Conservation (phyloP, 1,284 basidiomycete genomes). For the Volvariella surrecta region DNA sequence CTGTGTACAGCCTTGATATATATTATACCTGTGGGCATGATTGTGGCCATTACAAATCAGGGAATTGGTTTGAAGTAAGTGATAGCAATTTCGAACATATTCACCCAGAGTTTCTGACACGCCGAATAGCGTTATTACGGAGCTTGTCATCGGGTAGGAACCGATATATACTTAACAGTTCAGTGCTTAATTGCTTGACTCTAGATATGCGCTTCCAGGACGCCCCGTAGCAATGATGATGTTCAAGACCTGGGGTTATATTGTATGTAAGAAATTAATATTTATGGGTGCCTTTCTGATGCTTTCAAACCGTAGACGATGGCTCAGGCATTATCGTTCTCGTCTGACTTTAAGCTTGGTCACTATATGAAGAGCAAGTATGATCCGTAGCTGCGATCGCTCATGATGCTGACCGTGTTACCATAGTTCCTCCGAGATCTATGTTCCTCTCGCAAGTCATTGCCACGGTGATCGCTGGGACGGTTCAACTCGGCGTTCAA, state of each 20-base stretch:
- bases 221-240: conserved; percentile 53
- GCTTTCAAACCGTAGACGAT: conserved; percentile 15
- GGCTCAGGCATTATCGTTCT: conserved; percentile 37
- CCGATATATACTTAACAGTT: not conserved
- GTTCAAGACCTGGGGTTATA: conserved; percentile 42
- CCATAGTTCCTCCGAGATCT: conserved; percentile 29
- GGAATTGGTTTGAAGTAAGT: conserved; percentile 44
- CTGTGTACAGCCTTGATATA: conserved; percentile 37
- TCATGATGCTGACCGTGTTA: not conserved
- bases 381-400: not conserved
- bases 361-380: conserved; percentile 58
- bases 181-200: conserved; percentile 1
- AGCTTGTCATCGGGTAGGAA: conserved; percentile 35
- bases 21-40: conserved; percentile 58
- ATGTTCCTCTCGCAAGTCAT: conserved; percentile 56
- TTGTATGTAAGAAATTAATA: conserved; percentile 13
- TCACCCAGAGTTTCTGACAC: conserved; percentile 17
- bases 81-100: conserved; percentile 12
- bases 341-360: conserved; percentile 60
- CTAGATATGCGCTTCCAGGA: conserved; percentile 34
- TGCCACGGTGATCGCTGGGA: conserved; percentile 52
- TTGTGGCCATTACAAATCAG: conserved; percentile 54
- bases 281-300: not conserved
- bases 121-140: conserved; percentile 36
- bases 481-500: conserved; percentile 55